Evolutionary conservation across 2,329 filamentous ascomycete species (phyloP), one percentile per base, ranked within the genome.

Genomic region (Diaporthe ampelina): DNA sequence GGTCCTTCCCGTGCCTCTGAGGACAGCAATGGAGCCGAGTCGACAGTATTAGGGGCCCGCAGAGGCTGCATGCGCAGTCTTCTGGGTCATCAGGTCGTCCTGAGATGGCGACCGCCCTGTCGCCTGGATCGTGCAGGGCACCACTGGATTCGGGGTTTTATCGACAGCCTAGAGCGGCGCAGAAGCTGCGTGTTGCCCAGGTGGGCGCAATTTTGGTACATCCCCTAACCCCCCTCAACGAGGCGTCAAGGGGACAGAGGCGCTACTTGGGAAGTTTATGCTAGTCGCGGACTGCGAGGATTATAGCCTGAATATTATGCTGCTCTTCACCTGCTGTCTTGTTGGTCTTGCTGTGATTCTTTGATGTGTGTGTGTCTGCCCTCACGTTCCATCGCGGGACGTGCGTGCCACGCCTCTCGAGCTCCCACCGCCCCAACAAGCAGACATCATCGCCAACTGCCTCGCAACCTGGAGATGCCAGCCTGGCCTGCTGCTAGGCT

Each of bases 231-330:
- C 40, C 5, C 43, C n/a, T 19, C 29, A 10, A 19, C 7, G 21
- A 4, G 43, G 37, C 21, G 45, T 37, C 29, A 29, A 48, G 63
- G 32, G 45, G 5, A 67, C 29, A 35, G 40, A 48, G n/a, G 32
- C n/a, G 63, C 63, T 50, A 6, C 24, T 26, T 52, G 63, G 45
- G 45, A 52, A 26, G 45, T 45, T 52, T 67, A 67, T 65, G n/a
- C 63, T 52, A 67, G 63, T 26, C 50, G 24, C 10, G 7, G 29
- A 48, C 13, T 21, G 63, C 45, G 63, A 52, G 63, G 37, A 37
- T 52, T 13, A 32, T 32, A 29, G 32, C 45, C 63, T 52, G 45
- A 67, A 67, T 52, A 52, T 52, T 17, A 67, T 52, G 45, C 63
- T 52, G 63, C 63, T 67, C 63, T 37, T 52, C 45, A 50, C 29